These are phyloP conservation scores for Carex arenaria DNA, from an alignment of 202 grass and related monocot species.

Conservation along the genomic window DNA sequence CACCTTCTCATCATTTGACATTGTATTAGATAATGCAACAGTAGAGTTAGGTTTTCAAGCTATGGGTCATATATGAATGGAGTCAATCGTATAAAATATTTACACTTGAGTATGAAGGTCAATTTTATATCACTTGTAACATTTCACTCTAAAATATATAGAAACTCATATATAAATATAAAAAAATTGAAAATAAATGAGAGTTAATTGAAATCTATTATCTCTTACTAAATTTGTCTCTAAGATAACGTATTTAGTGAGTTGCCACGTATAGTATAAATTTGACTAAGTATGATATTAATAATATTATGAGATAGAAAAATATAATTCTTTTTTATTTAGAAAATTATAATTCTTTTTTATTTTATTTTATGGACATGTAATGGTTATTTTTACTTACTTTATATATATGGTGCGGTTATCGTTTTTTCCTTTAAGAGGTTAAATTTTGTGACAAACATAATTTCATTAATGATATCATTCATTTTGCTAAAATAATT, in stretches of 20 bases:
- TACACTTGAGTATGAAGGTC: no score
- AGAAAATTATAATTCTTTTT: neutral
- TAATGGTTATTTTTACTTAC: neutral
- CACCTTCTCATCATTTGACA: neutral
- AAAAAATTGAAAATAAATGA: no score
- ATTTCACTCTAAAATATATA: no score
- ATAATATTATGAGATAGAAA: neutral
- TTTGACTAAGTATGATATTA: neutral
- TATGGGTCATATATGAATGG: no score
- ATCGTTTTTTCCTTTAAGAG: neutral
- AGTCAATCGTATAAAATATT: no score
- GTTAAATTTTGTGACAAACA: neutral
- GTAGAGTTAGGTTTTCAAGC: no score
- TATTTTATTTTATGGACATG: no score
- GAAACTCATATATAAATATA: no score
- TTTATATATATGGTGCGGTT: neutral
- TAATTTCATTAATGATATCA: neutral
- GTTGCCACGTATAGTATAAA: neutral
- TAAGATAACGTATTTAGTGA: neutral
- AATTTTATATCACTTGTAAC: no score
- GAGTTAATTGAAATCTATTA: no score
- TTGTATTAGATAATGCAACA: neutral
- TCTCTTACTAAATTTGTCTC: no score
- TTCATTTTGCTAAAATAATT: neutral
- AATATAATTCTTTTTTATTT: neutral